Percentiles rank a stretch among this genome's conserved stretches.
Conservation (phyloP, 257 asterid species). For the Lycium barbarum region DNA sequence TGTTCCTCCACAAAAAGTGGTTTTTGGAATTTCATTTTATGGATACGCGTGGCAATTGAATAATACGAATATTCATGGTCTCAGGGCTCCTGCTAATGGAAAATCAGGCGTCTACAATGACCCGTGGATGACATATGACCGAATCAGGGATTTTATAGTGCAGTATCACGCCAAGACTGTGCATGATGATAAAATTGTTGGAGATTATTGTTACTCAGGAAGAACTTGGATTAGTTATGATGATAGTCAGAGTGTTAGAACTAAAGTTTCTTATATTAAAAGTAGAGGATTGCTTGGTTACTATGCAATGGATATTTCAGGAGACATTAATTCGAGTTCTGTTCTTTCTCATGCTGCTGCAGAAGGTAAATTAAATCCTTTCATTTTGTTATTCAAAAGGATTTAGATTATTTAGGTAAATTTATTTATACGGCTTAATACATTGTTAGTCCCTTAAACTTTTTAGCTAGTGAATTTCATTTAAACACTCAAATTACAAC, state of each 20-base stretch:
- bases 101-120: not conserved
- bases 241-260: constrained; percentile 38
- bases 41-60: not conserved
- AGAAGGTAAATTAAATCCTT: not conserved
- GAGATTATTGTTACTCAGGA: constrained; percentile 54
- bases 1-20: not conserved
- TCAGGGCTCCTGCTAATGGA: not conserved
- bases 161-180: constrained; percentile 18
- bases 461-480: too few species aligned
- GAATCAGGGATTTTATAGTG: not conserved
- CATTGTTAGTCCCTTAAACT: too few species aligned
- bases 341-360: constrained; percentile 37
- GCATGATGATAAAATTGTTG: constrained; percentile 40
- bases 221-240: constrained; percentile 61
- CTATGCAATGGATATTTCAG: not conserved
- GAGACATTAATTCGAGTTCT: constrained; percentile 23
- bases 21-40: not conserved
- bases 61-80: not conserved
- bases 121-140: not conserved
- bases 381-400: not conserved
- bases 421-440: too few species aligned
- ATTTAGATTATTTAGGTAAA: not conserved
- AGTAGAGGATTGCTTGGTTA: constrained; percentile 52
- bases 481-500: too few species aligned
- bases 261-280: constrained; percentile 53